Evolutionary conservation across 192 early-diverging fungal species (phyloP), one percentile per base, ranked within the genome.

Genomic region (Umbelopsis sp.): DNA sequence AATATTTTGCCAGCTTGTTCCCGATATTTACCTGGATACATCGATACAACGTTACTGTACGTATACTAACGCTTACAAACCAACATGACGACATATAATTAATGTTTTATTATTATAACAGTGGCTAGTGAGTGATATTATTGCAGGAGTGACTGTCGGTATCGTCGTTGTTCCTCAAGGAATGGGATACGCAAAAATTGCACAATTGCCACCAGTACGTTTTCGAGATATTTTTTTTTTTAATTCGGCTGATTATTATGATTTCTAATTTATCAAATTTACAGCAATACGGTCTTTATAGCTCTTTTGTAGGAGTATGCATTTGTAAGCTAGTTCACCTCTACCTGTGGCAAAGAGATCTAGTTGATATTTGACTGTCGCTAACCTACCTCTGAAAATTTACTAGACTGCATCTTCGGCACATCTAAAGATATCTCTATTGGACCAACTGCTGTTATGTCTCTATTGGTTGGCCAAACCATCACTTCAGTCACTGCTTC

Each of bases 401-500:
- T 12, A 47, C 3, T 59, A 62, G 56, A 92, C 71, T 78, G 78
- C 36, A 80, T 90, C 22, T 91, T 92, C 72, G 89, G 88, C 51
- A 92, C 91, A 2, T 87, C 88, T 9, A 92, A 92, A 77, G 83
- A 84, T 62, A 72, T 89, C 43, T 90, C 89, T 29, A 90, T 91
- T 65, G 91, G 91, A 45, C 78, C 89, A 24, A 91, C 90, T 92
- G 47, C 94, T 31, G 95, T 97, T 49, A 86, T 95, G 75, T 94
- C 94, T 25, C 84, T 89, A 41, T 76, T 94, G n/a, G 80, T 89
- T 68, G 91, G 92, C 31, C 88, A 95, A 68, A 81, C 91, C 17
- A 70, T 89, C 45, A 65, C 82, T 56, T 62, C 80, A 51, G 51
- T 80, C 31, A 41, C 70, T n/a, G 49, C 49, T 8, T 38, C 45